Conservation (phyloP, 441 rosid species). For the Euphorbia schlechtendalii region DNA sequence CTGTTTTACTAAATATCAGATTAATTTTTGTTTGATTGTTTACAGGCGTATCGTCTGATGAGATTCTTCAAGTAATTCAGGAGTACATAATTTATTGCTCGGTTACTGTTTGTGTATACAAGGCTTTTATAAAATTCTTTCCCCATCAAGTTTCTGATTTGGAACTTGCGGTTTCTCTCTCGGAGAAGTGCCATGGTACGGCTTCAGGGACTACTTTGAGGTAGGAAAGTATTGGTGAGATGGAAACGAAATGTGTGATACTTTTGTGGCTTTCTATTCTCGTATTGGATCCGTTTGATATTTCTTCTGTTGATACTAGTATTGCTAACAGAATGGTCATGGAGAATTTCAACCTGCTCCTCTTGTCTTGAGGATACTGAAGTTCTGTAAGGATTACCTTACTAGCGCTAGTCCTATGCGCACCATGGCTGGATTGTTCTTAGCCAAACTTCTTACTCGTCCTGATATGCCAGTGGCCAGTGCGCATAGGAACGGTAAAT, state of each 20-base stretch:
- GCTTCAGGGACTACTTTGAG: slow-evolving; percentile 53
- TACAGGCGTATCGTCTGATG: slow-evolving; percentile 46
- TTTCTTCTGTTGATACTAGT: slow-evolving; percentile 81
- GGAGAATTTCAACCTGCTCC: slow-evolving; percentile 57
- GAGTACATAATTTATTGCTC: slow-evolving; percentile 67
- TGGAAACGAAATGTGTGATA: slow-evolving; percentile 87
- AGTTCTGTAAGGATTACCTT: slow-evolving; percentile 77
- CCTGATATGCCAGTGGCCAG: slow-evolving; percentile 88
- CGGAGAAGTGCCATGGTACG: slow-evolving; percentile 68
- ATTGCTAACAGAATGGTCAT: slow-evolving; percentile 35
- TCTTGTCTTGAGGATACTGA: slow-evolving; percentile 60
- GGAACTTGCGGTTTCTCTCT: slow-evolving; percentile 74
- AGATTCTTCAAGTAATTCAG: slow-evolving; percentile 49
- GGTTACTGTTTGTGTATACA: slow-evolving; percentile 89
- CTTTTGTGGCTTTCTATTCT: slow-evolving; percentile 93
- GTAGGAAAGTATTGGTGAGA: slow-evolving; percentile 92
- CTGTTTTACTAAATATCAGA: too few relatives aligned
- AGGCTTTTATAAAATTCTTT: slow-evolving; percentile 76
- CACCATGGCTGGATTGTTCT: slow-evolving; percentile 68
- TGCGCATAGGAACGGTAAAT: too few relatives aligned
- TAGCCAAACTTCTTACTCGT: slow-evolving; percentile 77
- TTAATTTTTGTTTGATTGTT: neutral
- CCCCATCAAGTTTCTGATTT: slow-evolving; percentile 93
- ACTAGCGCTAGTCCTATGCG: slow-evolving; percentile 92
- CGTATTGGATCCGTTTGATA: slow-evolving; percentile 87